phyloP scores from a whole-genome alignment of 2,329 filamentous ascomycete genomes.

The Phyllosticta citribraziliensis region DNA sequence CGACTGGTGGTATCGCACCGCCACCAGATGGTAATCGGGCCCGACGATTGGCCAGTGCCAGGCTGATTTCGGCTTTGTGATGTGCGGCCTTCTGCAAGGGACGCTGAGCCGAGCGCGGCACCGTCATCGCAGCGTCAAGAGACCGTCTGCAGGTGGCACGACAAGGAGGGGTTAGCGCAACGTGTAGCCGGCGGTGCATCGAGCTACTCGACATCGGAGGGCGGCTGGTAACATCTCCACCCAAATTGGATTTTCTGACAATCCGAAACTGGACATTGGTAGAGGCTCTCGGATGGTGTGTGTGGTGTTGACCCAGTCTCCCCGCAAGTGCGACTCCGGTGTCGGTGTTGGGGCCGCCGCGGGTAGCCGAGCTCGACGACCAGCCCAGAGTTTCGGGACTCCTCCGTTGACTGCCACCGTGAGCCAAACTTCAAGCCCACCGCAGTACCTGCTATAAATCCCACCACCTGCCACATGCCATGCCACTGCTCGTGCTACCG shows the following conservation, averaged over 20 bases:
- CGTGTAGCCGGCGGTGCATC: background rate
- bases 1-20: background rate
- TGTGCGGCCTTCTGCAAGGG: background rate
- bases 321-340: background rate
- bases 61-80: background rate
- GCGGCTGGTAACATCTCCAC: background rate
- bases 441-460: conserved; percentile 5
- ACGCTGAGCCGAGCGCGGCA: background rate
- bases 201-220: background rate
- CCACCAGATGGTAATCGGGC: background rate
- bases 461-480: background rate
- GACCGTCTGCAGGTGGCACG: background rate
- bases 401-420: background rate
- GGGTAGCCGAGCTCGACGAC: conserved; percentile 4
- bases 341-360: conserved; percentile 1
- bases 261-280: conserved; percentile 6
- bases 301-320: background rate
- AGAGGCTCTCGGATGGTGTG: background rate
- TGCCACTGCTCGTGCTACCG: background rate
- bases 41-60: background rate
- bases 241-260: conserved; percentile 1
- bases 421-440: background rate
- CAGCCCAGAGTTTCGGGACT: background rate
- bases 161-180: background rate
- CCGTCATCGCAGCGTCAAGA: background rate